Evolutionary conservation across 2,329 filamentous ascomycete genomes (phyloP), one percentile per base, ranked within the genome.

Genomic region (Aureobasidium sp.): DNA sequence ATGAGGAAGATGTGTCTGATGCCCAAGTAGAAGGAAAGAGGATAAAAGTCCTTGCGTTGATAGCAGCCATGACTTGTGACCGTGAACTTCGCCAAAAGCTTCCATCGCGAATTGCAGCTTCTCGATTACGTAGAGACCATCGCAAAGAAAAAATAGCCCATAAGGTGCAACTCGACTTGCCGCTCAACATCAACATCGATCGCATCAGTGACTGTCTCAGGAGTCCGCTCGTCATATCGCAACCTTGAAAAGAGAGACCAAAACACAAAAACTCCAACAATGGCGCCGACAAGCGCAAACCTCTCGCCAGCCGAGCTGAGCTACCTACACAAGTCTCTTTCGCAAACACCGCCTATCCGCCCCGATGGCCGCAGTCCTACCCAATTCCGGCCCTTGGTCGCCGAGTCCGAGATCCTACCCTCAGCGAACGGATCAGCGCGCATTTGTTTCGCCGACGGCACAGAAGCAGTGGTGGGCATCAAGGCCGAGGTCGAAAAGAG

Each of bases 221-320:
- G 2, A 35, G 39, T 12, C 12, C 11, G 22, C 5, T n/a, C 42
- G 14, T 14, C 12, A 31, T 5, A 14, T n/a, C n/a, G 5, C n/a
- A 45, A 35, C 17, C n/a, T 15, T 24, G n/a, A 12, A 2, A 35
- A 19, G 14, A 22, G 17, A 47, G 47, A 17, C 7, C 31, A 19
- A 1, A 22, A 33, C 24, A 57, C 58, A 44, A 24, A 44, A 1
- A 19, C 2, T 27, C 3, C 8, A n/a, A 47, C 33, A 53, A 88
- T 90, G 84, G 80, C 87, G 44, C 82, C 85, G 66, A 67, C 68
- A 65, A 70, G 80, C 85, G 70, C 83, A 48, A 86, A 91, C 68
- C 87, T 97, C 75, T 97, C 92, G 60, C 93, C 94, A 52, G 91
- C 94, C 70, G 94, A 99, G 79, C 89, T 99, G 70, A 91, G 92